Evolutionary conservation across 2,329 filamentous ascomycete species (phyloP), one percentile per base, ranked within the genome.

Genomic region (Colletotrichum incanum): DNA sequence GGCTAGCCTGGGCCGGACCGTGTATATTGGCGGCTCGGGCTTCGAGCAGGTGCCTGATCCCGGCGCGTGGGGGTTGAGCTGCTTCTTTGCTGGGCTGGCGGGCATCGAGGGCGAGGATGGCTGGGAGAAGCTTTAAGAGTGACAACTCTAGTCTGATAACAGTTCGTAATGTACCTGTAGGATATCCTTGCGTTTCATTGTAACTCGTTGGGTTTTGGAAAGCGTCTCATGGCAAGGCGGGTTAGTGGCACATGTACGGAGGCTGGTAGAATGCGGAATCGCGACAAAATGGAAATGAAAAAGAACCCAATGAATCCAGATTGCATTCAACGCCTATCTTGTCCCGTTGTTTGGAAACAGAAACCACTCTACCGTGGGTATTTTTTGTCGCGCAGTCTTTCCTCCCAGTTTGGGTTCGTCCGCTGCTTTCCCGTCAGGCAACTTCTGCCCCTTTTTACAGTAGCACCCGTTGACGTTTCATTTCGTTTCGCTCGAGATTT

Each of bases 31-130:
- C 41, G 73, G 93, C 5, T 82, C 80, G 65, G 82, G 82, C 18
- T 84, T 83, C 64, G 79, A 84, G 74, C 79, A 84, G 77, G 88
- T 88, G 11, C 88, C 88, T 0, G 88, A 90, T 65, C 88, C 89
- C 71, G 96, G 96, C n/a, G 91, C 90, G 20, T 92, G 88, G 86
- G 90, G 90, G 0, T 78, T 98, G 75, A 92, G 93, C 43, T 90
- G 92, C 80, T 95, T 99, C 83, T 92, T 98, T 82, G 84, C 89
- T 55, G 96, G 96, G 0, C 79, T 98, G 77, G 92, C 93, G 23
- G 87, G 86, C 2, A 62, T 83, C 65, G 88, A 90, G 76, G 73
- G 70, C 3, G 82, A 84, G 37, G 80, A 83, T 28, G 81, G 79
- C 20, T 81, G 82, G 82, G 80, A 84, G 74, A 77, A 75, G 50